Evolutionary conservation across 1,284 basidiomycete genomes (phyloP).

Genomic region (Sphagnurus paluster): DNA sequence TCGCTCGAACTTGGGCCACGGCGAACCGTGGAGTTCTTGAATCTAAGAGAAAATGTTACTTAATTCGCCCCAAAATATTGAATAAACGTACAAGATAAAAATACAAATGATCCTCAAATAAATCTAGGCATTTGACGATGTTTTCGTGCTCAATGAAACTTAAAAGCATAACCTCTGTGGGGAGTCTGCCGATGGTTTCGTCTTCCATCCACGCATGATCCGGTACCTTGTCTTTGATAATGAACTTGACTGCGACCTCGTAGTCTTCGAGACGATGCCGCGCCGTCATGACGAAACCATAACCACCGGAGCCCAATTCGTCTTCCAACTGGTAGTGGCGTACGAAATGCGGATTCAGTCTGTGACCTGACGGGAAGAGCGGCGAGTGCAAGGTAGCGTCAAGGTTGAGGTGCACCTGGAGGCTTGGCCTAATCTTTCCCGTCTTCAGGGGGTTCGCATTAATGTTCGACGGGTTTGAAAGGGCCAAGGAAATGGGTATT

Average conservation of each 20-base stretch:
- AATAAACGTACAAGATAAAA: conserved; percentile 76
- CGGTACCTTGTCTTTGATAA: conserved; percentile 83
- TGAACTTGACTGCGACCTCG: conserved; percentile 93
- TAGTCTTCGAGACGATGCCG: conserved; percentile 49
- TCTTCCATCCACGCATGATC: conserved; percentile 80
- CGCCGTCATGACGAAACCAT: conserved; percentile 89
- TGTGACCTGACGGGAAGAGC: conserved; percentile 62
- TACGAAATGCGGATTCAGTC: conserved; percentile 67
- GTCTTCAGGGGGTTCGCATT: conserved; percentile 12
- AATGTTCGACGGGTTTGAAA: conserved; percentile 14
- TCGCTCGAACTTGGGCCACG: conserved; percentile 62
- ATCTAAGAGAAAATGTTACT: conserved; percentile 49
- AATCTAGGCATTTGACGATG: conserved; percentile 80
- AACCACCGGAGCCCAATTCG: conserved; percentile 88
- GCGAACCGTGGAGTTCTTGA: conserved; percentile 89
- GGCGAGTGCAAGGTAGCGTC: conserved; percentile 49
- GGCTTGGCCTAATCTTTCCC: conserved; percentile 10
- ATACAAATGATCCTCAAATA: conserved; percentile 82
- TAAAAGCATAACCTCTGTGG: conserved; percentile 81
- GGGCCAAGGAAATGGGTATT: conserved; percentile 3
- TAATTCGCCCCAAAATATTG: conserved; percentile 1
- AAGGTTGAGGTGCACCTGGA: conserved; percentile 18
- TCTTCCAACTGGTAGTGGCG: conserved; percentile 68
- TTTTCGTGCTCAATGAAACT: conserved; percentile 75
- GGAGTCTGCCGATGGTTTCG: conserved; percentile 59